Evolutionary conservation across 225 moss, liverwort and hornwort species (phyloP).

Genomic region (Lunularia cruciata): DNA sequence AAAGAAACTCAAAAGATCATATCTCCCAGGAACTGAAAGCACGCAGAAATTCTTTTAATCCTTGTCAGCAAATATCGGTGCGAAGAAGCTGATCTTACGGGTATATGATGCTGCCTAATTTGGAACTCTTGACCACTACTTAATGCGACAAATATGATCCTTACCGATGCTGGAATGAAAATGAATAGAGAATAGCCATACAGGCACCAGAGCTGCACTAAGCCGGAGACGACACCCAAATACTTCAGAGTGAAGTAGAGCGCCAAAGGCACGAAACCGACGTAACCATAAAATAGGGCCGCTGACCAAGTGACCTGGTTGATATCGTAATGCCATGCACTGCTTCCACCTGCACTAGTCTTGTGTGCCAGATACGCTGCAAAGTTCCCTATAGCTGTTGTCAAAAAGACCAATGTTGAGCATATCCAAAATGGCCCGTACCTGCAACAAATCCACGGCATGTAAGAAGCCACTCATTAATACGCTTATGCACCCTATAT

Average conservation of each 20-base stretch:
- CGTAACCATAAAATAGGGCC: constrained; percentile 94
- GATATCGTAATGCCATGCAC: constrained; percentile 92
- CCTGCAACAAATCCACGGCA: constrained; percentile 39
- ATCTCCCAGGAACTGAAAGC: too few species aligned
- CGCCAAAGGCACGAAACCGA: constrained; percentile 86
- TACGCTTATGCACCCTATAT: too few species aligned
- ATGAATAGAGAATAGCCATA: constrained; percentile 98
- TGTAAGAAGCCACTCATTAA: neutral
- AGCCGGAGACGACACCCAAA: constrained; percentile 86
- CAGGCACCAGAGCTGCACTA: constrained; percentile 98
- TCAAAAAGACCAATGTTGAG: constrained; percentile 95
- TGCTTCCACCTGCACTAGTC: constrained; percentile 46
- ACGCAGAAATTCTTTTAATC: too few species aligned
- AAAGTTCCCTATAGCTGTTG: constrained; percentile 96
- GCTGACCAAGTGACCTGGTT: constrained; percentile 95
- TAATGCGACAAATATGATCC: too few species aligned
- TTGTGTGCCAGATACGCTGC: constrained; percentile 87
- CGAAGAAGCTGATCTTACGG: too few species aligned
- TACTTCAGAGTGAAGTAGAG: constrained; percentile 96
- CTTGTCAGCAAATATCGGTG: too few species aligned
- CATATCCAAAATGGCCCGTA: constrained; percentile 99
- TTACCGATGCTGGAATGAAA: constrained; percentile 96
- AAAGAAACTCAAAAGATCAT: too few species aligned
- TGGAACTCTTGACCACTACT: too few species aligned
- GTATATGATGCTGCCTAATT: too few species aligned